Conservation (phyloP, 768 basidiomycete species). For the Boletus reticuloceps region DNA sequence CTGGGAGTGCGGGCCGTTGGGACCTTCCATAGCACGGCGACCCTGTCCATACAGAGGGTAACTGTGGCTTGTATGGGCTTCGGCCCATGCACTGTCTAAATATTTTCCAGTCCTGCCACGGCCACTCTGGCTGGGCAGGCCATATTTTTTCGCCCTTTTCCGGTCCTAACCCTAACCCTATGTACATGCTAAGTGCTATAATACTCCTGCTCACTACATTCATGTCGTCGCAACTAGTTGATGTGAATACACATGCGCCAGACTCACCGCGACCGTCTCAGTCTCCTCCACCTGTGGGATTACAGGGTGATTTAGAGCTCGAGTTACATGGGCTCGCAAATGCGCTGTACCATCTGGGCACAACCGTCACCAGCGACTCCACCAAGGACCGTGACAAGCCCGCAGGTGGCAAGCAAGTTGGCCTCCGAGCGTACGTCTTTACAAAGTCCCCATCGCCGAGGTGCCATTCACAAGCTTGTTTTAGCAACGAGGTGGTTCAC, state of each 20-base stretch:
- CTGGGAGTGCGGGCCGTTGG: conserved; percentile 56
- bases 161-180: conserved; percentile 40
- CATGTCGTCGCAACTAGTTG: conserved; percentile 11
- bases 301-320: conserved; percentile 72
- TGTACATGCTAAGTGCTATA: conserved; percentile 23
- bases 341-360: conserved; percentile 76
- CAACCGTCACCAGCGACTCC: conserved; percentile 79
- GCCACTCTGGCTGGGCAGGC: conserved; percentile 53
- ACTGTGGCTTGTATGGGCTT: conserved; percentile 51
- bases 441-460: conserved; percentile 24
- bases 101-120: conserved; percentile 73
- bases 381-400: conserved; percentile 76
- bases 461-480: not conserved
- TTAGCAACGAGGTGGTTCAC: conserved; percentile 71
- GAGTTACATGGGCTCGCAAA: conserved; percentile 76
- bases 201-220: conserved; percentile 5
- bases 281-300: conserved; percentile 65
- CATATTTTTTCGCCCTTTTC: conserved; percentile 24
- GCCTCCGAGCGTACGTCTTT: conserved; percentile 61
- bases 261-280: conserved; percentile 69
- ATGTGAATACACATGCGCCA: conserved; percentile 19
- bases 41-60: conserved; percentile 49
- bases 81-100: conserved; percentile 76
- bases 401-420: conserved; percentile 71
- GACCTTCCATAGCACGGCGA: conserved; percentile 56